Base-by-base conservation (phyloP, 495 filamentous ascomycete species). In the Elasticomyces elasticus region DNA sequence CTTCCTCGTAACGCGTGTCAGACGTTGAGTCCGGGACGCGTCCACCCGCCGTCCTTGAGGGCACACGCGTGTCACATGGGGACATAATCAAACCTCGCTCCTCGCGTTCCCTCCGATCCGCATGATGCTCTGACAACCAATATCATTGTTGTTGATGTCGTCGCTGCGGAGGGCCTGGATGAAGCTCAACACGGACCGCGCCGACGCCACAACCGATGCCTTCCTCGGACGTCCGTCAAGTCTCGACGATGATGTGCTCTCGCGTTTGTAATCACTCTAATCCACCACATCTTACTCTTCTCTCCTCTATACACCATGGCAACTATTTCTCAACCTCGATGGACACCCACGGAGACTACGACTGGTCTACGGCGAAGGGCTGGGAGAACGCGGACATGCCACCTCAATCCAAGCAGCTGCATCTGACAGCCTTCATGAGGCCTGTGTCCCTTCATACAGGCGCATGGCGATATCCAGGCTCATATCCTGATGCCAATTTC, bases 371-470 rank as follows among this genome's bases (percentile, higher is more conserved):
- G 15, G 30, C 30, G 30, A 33, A 15, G 15, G 30, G 30, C 7
- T 33, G 30, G 30, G 30, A 33, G 30, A 65, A 62, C 57, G 31
- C 61, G 40, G 57, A n/a, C n/a, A n/a, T n/a, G n/a, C n/a, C n/a
- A n/a, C n/a, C n/a, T n/a, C n/a, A 50, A 23, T 52, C 58, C 27
- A 69, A 65, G 43, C 62, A 75, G 53, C 68, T 81, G 7, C 77
- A 78, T 51, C 71, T 80, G 4, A 78, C 76, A 28, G 78, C 77
- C 19, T 81, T 81, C 63, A 80, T 80, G 77, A 70, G 78, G 7
- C 77, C 77, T 7, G 76, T 79, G 2, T 74, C 68, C 42, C 59
- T 81, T 9, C 78, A 79, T 53, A 76, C 77, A 5, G 78, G 78
- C 45, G 77, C 76, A 50, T 79, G 78, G 77, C 72, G 77, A 6